These are phyloP conservation scores for Cercospora sp. DNA, from an alignment of 2,329 filamentous ascomycete species.

Conservation along the genomic window DNA sequence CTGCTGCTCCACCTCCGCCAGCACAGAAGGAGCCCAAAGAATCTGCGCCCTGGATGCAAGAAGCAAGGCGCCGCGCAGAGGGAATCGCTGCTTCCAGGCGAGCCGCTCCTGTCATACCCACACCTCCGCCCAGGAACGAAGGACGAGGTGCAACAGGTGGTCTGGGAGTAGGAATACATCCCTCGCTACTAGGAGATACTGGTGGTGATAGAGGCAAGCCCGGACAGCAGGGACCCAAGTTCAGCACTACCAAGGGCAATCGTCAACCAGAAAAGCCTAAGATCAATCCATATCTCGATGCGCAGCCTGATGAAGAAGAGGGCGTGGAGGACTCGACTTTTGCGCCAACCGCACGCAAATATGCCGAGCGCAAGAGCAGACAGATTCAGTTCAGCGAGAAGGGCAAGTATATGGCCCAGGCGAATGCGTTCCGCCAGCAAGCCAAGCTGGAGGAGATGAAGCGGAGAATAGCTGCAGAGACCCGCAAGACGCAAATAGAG, in stretches of 20 bases:
- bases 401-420: slow-evolving; percentile 96
- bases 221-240: slow-evolving; percentile 51
- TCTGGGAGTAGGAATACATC: slow-evolving; percentile 73
- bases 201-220: slow-evolving; percentile 49
- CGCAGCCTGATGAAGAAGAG: slow-evolving; percentile 52
- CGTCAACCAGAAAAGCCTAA: slow-evolving; percentile 50
- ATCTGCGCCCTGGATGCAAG: slow-evolving; percentile 25
- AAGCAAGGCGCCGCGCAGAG: slow-evolving; percentile 34
- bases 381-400: slow-evolving; percentile 89
- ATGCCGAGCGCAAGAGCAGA: slow-evolving; percentile 67
- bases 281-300: slow-evolving; percentile 45
- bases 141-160: slow-evolving; percentile 61
- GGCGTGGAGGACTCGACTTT: slow-evolving; percentile 53
- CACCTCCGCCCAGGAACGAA: slow-evolving; percentile 51
- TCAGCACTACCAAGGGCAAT: slow-evolving; percentile 57
- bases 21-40: slow-evolving; percentile 12
- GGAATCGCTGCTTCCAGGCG: slow-evolving; percentile 25
- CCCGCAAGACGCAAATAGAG: slow-evolving; percentile 88
- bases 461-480: slow-evolving; percentile 82
- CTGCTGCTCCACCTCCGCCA: slow-evolving; percentile 22
- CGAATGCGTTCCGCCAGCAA: slow-evolving; percentile 82
- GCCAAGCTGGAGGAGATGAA: slow-evolving; percentile 92
- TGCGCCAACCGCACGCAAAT: slow-evolving; percentile 65
- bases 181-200: slow-evolving; percentile 62
- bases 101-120: slow-evolving; percentile 24